phyloP scores from a whole-genome alignment of 345 rosid species.

The Melastoma malabathricum region DNA sequence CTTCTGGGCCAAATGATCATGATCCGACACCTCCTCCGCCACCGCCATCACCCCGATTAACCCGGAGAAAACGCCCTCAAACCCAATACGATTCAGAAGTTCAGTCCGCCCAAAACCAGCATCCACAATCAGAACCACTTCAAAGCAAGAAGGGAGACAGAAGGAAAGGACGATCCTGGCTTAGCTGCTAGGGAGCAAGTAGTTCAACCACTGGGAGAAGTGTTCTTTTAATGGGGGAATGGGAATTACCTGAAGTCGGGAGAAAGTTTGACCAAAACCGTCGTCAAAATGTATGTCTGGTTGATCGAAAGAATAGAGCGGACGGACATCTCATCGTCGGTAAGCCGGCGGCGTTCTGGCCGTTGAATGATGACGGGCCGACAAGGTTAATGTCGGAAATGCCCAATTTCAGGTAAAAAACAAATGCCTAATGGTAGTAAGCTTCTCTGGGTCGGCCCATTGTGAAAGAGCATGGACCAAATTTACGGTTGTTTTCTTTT shows the following conservation, averaged over 20 bases:
- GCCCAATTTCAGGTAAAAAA: too few species aligned
- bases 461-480: too few species aligned
- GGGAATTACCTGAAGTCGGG: too few species aligned
- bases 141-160: too few species aligned
- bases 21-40: constrained; percentile 19
- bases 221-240: not conserved
- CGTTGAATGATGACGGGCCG: not conserved
- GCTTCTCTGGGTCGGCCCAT: too few species aligned
- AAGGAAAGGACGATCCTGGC: too few species aligned
- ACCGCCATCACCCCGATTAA: constrained; percentile 23
- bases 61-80: not conserved
- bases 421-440: constrained; percentile 2
- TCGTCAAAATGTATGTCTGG: too few species aligned
- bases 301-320: too few species aligned
- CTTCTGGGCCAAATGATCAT: constrained; percentile 17
- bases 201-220: constrained; percentile 4
- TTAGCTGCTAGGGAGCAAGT: not conserved
- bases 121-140: too few species aligned
- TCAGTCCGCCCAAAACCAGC: not conserved
- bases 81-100: not conserved
- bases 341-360: constrained; percentile 2
- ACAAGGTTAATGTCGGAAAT: too few species aligned
- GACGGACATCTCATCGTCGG: constrained; percentile 5
- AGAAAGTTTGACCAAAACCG: too few species aligned
- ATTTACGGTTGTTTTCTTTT: too few species aligned